Base-by-base conservation (phyloP, 257 asterid species). In the Forsythia suspensa region DNA sequence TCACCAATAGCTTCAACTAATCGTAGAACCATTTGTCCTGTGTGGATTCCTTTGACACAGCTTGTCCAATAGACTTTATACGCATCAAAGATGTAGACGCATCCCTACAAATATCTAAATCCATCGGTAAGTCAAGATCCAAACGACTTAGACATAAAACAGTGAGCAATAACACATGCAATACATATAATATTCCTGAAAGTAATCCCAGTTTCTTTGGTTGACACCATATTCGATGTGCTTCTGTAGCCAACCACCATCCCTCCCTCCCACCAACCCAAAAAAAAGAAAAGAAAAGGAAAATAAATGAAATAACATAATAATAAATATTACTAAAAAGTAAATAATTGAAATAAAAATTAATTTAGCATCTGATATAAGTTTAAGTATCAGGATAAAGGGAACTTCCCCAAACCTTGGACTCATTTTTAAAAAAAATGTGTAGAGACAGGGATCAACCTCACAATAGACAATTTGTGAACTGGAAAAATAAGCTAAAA, bases 1-100 rank as follows among this genome's bases (percentile, higher is more conserved):
- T 84, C 85, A 95, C 99, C 99, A 76, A 95, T 95, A 52, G 99
- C 99, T 89, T 95, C 98, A 61, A 95, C 97, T 74, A 95, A 78
- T 76, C 89, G 86, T 59, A 95, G 88, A 85, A 95, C 98, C 98
- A 95, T 95, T 79, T 95, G 80, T 29, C 99, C 98, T 13, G 97
- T 84, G 80, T 95, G 98, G 80, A 90, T 43, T 71, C 99, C 99
- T 77, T 93, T 93, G 72, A 93, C 86, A 20, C 98, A 90, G 86
- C 93, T 82, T 6, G 90, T 75, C 99, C 99, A 95, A 70, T 95
- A 95, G 76, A 95, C 96, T 90, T 84, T 95, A 78, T 93, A 95
- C 8, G 99, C 99, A 13, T 95, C 99, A 82, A 84, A 36, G 55
- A 95, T 93, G 87, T 93, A 95, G 71, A 93, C 91, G 73, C 98